Evolutionary conservation across 495 filamentous ascomycete genomes (phyloP).

Genomic region (Penicillium alfredii): DNA sequence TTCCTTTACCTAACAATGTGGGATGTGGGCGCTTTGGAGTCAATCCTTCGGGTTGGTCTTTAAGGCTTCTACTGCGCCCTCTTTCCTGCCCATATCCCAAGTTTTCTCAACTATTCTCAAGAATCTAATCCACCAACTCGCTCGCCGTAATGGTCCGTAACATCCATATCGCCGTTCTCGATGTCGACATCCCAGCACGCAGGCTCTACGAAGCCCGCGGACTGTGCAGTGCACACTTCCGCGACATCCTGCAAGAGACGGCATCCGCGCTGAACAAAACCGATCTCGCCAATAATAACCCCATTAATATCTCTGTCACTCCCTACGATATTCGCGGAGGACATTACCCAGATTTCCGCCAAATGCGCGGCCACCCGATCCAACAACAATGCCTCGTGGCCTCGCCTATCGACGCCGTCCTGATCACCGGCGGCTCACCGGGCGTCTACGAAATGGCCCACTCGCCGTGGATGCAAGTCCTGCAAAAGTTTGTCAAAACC

Average conservation of each 20-base stretch:
- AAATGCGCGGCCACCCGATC: conserved; percentile 12
- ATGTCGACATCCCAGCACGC: conserved; percentile 30
- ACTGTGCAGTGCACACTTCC: conserved; percentile 31
- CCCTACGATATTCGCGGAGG: conserved; percentile 30
- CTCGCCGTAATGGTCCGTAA: conserved; percentile 18
- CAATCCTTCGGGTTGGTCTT: too few species aligned
- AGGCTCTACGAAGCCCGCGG: conserved; percentile 27
- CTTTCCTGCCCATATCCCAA: neutral
- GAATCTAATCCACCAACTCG: too few species aligned
- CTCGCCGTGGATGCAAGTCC: conserved; percentile 25
- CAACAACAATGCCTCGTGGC: conserved; percentile 8
- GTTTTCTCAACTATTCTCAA: neutral
- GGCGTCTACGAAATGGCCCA: conserved; percentile 26
- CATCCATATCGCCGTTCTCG: conserved; percentile 31
- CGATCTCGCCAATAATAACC: conserved; percentile 5
- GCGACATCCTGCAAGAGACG: conserved; percentile 26
- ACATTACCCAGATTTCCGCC: conserved; percentile 22
- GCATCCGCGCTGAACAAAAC: conserved; percentile 21
- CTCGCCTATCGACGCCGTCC: conserved; percentile 26
- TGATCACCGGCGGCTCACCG: conserved; percentile 31
- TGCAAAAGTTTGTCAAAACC: conserved; percentile 22
- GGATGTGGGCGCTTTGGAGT: too few species aligned
- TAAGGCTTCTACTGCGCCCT: neutral
- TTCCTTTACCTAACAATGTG: too few species aligned
- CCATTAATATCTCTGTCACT: conserved; percentile 23